phyloP scores from a whole-genome alignment of 2,329 filamentous ascomycete genomes.

The Dothiorella sarmentorum region DNA sequence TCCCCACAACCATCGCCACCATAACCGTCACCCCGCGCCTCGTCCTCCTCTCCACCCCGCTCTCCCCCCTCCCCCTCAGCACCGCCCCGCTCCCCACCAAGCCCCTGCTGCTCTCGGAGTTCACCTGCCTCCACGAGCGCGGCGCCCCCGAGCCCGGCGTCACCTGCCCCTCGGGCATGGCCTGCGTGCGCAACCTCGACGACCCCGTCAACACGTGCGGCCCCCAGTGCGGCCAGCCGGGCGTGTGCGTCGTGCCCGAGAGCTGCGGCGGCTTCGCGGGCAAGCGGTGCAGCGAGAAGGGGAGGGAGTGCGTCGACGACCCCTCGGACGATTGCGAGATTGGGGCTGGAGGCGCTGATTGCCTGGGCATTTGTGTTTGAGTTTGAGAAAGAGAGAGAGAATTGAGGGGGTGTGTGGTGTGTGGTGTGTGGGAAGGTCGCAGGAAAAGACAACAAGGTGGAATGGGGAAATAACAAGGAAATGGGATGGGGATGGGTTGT shows the following conservation, averaged over 20 bases:
- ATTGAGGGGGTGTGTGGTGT: no score
- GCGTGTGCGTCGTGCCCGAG: slow-evolving; percentile 35
- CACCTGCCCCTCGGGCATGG: not conserved
- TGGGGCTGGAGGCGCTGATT: slow-evolving; percentile 40
- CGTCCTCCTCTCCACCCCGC: no score
- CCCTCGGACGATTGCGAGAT: slow-evolving; percentile 43
- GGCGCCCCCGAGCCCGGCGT: not conserved
- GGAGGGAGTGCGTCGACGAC: slow-evolving; percentile 42
- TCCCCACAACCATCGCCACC: no score
- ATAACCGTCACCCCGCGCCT: no score
- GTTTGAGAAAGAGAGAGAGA: no score
- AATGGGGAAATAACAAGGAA: no score
- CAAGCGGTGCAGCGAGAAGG: slow-evolving; percentile 29
- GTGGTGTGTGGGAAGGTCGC: no score
- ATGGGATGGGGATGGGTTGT: no score
- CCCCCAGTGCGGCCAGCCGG: slow-evolving; percentile 30
- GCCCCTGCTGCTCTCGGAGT: not conserved
- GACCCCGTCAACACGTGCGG: slow-evolving; percentile 27
- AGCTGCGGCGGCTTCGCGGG: slow-evolving; percentile 44
- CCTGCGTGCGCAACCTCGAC: not conserved
- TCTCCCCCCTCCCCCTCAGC: no score
- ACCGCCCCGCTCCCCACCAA: not conserved
- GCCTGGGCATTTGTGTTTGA: slow-evolving; percentile 41
- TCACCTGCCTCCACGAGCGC: no score
- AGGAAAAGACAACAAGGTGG: no score